Evolutionary conservation across 768 basidiomycete genomes (phyloP).

Genomic region (Boletus speciosus): DNA sequence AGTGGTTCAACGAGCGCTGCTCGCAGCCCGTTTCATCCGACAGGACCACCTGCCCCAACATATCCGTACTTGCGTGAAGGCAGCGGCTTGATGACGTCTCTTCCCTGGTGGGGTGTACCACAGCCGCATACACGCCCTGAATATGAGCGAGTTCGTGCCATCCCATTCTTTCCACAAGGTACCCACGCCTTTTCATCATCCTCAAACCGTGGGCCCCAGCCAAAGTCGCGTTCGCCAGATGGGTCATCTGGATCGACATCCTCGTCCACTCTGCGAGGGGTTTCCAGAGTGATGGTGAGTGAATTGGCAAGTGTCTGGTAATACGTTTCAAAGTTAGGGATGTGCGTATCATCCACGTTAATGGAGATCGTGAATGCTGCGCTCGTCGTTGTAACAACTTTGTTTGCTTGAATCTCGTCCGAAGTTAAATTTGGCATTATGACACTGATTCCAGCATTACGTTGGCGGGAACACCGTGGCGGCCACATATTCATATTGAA

Average conservation of each 20-base stretch:
- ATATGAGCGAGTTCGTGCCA: not conserved
- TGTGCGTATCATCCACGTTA: slow-evolving; percentile 1
- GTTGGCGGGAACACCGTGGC: too few species aligned
- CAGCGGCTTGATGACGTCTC: not conserved
- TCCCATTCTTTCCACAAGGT: slow-evolving; percentile 8
- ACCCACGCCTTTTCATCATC: slow-evolving; percentile 22
- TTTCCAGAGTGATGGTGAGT: not conserved
- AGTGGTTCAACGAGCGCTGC: slow-evolving; percentile 8
- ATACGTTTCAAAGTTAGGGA: slow-evolving; percentile 8
- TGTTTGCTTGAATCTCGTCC: slow-evolving; percentile 1
- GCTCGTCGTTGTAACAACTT: slow-evolving; percentile 9
- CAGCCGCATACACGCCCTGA: not conserved
- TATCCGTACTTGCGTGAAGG: not conserved
- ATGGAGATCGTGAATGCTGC: slow-evolving; percentile 4
- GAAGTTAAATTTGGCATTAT: slow-evolving; percentile 7
- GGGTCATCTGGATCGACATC: slow-evolving; percentile 6
- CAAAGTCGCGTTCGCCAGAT: not conserved
- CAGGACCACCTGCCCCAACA: slow-evolving; percentile 3
- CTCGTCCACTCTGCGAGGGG: not conserved
- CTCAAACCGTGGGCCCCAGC: not conserved
- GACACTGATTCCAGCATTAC: not conserved
- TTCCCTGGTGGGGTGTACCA: not conserved
- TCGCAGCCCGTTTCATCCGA: not conserved
- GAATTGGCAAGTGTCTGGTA: slow-evolving; percentile 12
- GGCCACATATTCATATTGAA: too few species aligned